These are phyloP conservation scores for Mediolabrus comicus DNA, from an alignment of 108 stramenopile genomes.

Conservation along the genomic window DNA sequence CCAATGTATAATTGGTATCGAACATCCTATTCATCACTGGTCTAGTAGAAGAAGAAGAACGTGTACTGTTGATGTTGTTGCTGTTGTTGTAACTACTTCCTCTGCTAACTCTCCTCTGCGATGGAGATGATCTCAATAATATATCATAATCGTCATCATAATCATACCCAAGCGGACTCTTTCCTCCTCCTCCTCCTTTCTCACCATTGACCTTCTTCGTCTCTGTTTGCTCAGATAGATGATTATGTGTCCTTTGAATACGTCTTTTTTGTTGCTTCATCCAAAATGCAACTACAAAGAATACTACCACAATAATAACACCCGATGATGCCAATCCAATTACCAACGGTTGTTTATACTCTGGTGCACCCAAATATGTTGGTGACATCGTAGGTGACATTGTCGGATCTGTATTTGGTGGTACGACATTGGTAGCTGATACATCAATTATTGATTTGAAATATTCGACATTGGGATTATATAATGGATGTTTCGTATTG, in stretches of 20 bases:
- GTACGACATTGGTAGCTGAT: slow-evolving; percentile 15
- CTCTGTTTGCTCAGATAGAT: too few relatives aligned
- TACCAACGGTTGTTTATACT: slow-evolving; percentile 3
- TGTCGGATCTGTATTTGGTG: slow-evolving; percentile 11
- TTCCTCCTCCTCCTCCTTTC: too few relatives aligned
- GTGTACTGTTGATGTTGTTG: too few relatives aligned
- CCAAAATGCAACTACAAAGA: background rate
- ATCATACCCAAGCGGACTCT: too few relatives aligned
- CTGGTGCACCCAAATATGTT: slow-evolving; percentile 24
- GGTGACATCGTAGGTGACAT: slow-evolving; percentile 17
- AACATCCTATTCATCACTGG: too few relatives aligned
- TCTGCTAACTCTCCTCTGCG: too few relatives aligned
- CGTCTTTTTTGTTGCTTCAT: background rate
- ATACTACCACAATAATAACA: background rate
- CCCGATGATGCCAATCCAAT: slow-evolving; percentile 7
- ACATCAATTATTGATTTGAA: slow-evolving; percentile 32
- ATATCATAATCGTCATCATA: too few relatives aligned
- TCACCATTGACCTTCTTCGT: too few relatives aligned
- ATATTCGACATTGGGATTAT: slow-evolving; percentile 26
- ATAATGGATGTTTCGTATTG: slow-evolving; percentile 30
- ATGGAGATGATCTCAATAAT: too few relatives aligned
- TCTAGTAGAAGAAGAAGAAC: too few relatives aligned
- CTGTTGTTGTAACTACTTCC: too few relatives aligned
- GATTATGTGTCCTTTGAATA: background rate
- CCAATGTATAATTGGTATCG: too few relatives aligned